phyloP scores from a whole-genome alignment of 2,329 filamentous ascomycete genomes.

The Davidsoniella virescens region DNA sequence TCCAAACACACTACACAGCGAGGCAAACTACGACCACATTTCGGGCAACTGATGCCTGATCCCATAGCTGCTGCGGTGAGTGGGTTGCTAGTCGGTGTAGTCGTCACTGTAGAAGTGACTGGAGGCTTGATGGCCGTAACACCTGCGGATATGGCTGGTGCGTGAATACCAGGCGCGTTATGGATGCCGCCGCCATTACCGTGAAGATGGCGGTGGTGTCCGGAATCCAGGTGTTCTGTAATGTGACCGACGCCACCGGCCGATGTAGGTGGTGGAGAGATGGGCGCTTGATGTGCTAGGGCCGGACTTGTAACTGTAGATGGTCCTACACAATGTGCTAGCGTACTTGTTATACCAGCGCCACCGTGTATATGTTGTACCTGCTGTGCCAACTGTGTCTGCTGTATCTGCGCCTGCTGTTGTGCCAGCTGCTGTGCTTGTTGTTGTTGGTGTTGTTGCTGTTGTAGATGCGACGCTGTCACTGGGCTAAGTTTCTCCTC shows the following conservation, averaged over 20 bases:
- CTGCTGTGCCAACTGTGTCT: too few relatives aligned
- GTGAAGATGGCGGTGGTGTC: too few relatives aligned
- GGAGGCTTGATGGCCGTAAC: slow-evolving; percentile 10
- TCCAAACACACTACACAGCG: slow-evolving; percentile 53
- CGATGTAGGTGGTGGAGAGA: slow-evolving; percentile 1
- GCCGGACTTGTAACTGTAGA: not conserved
- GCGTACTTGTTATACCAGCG: not conserved
- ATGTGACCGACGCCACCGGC: not conserved
- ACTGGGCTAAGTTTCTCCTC: not conserved
- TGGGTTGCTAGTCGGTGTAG: slow-evolving; percentile 27
- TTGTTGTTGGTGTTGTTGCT: too few relatives aligned
- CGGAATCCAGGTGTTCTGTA: too few relatives aligned
- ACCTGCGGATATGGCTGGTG: not conserved
- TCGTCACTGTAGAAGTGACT: slow-evolving; percentile 7
- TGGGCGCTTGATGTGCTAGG: not conserved
- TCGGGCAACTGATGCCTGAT: slow-evolving; percentile 47
- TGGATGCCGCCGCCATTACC: slow-evolving; percentile 1
- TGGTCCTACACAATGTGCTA: not conserved
- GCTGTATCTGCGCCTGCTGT: too few relatives aligned
- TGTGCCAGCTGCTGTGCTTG: too few relatives aligned
- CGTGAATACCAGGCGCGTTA: not conserved
- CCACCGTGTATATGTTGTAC: too few relatives aligned
- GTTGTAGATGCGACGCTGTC: slow-evolving; percentile 16
- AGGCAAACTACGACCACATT: slow-evolving; percentile 49
- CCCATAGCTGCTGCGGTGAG: slow-evolving; percentile 40